Base-by-base conservation (phyloP, 192 early-diverging fungal genomes). In the Irineochytrium annulatum region DNA sequence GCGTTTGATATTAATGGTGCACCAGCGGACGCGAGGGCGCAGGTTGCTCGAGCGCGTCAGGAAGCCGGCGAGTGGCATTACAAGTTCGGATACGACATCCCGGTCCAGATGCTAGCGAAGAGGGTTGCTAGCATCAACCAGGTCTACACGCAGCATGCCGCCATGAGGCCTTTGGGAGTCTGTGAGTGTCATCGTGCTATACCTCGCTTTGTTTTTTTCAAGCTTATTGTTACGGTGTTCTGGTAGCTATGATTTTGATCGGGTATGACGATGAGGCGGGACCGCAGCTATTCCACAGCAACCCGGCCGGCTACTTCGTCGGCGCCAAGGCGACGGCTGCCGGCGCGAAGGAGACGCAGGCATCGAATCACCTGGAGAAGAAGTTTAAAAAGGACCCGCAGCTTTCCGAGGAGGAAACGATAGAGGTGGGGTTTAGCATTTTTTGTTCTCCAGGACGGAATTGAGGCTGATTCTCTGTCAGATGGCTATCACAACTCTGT, bases 61-160 rank as follows among this genome's bases (percentile, higher is more conserved):
- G 95, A 99, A 75, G 97, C 95, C 16, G 97, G 94, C 33, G 95
- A 98, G 74, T 99, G 90, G 84, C 82, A 89, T 24, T 99, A 99
- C 83, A 99, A 99, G 78, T 93, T 88, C 75, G 97, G 95, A 32
- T 98, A 99, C 70, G 91, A 97, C 39, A 98, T 99, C 54, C 88
- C 94, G 30, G 80, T 89, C 31, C 94, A 99, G 72, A 86, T 93
- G 86, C 84, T 99, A 51, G 97, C 97, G 45, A 96, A 96, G 77
- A 88, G 94, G 55, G 87, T 99, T 63, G 97, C 97, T 44, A 95
- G 92, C 65, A 88, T 98, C 70, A 97, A 97, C 69, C 97, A 99
- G 78, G 97, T 99, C 54, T 96, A 96, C 71, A 99, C 97, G 51
- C 97, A 99, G 68, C 92, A 98, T 62, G 97, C 97, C 28, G 93